Percentiles rank a stretch among this genome's conserved stretches.
phyloP scores from a whole-genome alignment of 441 rosid genomes.

The Melastoma candidum region DNA sequence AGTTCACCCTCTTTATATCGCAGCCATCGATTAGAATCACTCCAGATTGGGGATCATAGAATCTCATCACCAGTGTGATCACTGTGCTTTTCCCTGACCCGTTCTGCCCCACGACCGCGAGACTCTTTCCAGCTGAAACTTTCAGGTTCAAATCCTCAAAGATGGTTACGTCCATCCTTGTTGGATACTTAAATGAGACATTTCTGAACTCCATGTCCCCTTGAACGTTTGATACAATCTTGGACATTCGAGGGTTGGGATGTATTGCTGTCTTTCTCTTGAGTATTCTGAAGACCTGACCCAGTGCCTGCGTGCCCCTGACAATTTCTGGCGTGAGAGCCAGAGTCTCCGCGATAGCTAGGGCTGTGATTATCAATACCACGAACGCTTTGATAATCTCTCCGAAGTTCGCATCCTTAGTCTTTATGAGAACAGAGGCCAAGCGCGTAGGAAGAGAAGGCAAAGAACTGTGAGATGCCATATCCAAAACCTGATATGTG shows the following conservation, averaged over 20 bases:
- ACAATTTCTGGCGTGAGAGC: conserved; percentile 77
- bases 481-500: conserved; percentile 76
- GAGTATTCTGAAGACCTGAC: conserved; percentile 56
- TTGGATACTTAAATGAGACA: conserved; percentile 52
- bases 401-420: conserved; percentile 38
- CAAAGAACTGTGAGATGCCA: conserved; percentile 59
- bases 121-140: conserved; percentile 47
- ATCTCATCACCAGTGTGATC: conserved; percentile 55
- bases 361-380: conserved; percentile 62
- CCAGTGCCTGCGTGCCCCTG: conserved; percentile 76
- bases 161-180: conserved; percentile 45
- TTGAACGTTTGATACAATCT: conserved; percentile 26
- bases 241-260: conserved; percentile 31
- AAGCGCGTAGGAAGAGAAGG: conserved; percentile 59
- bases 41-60: conserved; percentile 57
- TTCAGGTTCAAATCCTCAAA: conserved; percentile 39
- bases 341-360: conserved; percentile 62
- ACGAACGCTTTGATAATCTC: conserved; percentile 54
- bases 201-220: conserved; percentile 54
- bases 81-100: conserved; percentile 86
- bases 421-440: conserved; percentile 54
- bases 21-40: conserved; percentile 47
- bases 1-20: conserved; percentile 43
- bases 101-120: conserved; percentile 69
- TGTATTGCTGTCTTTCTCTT: conserved; percentile 40